Evolutionary conservation across 345 rosid species (phyloP).

Genomic region (Turritis glabra): DNA sequence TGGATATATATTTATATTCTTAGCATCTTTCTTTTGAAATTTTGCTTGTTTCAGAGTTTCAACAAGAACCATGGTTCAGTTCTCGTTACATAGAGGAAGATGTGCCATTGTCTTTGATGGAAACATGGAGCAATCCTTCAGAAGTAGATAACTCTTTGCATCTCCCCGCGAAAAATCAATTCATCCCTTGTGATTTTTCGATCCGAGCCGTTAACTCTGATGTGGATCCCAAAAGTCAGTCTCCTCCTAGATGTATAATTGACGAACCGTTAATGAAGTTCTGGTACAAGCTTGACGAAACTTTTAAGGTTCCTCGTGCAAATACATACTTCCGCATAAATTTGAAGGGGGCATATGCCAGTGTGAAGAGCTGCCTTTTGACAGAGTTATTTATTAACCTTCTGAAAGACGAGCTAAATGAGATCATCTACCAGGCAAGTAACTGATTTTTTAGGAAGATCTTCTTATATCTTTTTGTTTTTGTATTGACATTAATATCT

Average conservation of each 20-base stretch:
- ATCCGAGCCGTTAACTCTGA: constrained; percentile 48
- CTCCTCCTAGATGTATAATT: constrained; percentile 66
- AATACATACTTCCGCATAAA: constrained; percentile 83
- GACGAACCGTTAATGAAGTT: constrained; percentile 81
- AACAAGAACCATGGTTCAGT: constrained; percentile 88
- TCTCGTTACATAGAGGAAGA: constrained; percentile 71
- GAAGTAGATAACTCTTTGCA: constrained; percentile 69
- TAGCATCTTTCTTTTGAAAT: constrained; percentile 16
- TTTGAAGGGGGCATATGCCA: constrained; percentile 73
- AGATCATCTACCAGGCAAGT: constrained; percentile 84
- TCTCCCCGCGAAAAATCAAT: constrained; percentile 77
- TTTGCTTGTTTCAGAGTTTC: constrained; percentile 55
- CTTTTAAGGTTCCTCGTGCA: constrained; percentile 86
- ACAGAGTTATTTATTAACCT: constrained; percentile 82
- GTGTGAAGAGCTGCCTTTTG: constrained; percentile 68
- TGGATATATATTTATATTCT: constrained; percentile 8
- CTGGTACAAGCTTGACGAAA: constrained; percentile 92
- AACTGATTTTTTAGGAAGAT: constrained; percentile 8
- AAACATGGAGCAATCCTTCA: constrained; percentile 76
- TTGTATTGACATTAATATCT: constrained; percentile 18
- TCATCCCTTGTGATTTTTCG: constrained; percentile 85
- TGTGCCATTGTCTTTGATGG: constrained; percentile 64
- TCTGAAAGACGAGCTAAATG: constrained; percentile 93
- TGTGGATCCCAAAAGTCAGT: constrained; percentile 35
- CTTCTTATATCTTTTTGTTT: constrained; percentile 23